phyloP scores from a whole-genome alignment of 495 filamentous ascomycete genomes.

The Penicillium lagena region DNA sequence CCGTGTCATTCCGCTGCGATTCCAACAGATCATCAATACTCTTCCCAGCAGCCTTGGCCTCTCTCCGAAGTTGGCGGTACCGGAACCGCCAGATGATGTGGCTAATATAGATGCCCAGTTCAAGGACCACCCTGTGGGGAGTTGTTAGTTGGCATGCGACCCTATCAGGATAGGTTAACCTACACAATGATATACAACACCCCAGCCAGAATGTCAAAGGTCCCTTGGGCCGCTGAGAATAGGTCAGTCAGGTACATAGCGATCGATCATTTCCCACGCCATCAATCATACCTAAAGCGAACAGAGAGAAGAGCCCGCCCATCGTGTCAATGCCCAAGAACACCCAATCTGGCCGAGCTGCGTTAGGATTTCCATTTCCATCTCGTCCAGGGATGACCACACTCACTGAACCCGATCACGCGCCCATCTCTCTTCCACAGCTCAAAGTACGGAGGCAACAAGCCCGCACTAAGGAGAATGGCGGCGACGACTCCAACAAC shows the following conservation, averaged over 20 bases:
- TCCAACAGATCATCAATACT: conserved; percentile 60
- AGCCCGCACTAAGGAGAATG: conserved; percentile 50
- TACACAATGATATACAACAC: conserved; percentile 64
- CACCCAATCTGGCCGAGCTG: conserved; percentile 35
- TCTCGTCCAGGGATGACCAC: background rate
- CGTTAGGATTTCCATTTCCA: background rate
- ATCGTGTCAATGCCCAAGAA: conserved; percentile 66
- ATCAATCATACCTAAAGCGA: conserved; percentile 53
- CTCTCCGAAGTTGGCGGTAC: conserved; percentile 51
- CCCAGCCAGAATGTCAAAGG: conserved; percentile 65
- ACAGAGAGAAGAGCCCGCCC: conserved; percentile 69
- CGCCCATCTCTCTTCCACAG: conserved; percentile 63
- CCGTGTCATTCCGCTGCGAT: background rate
- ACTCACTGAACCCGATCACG: conserved; percentile 63
- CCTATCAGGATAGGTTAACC: conserved; percentile 6
- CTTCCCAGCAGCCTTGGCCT: conserved; percentile 49
- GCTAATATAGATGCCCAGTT: conserved; percentile 62
- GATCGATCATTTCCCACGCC: background rate
- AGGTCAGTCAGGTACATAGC: background rate
- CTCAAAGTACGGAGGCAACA: conserved; percentile 68
- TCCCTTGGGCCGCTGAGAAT: conserved; percentile 53
- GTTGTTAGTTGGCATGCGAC: background rate
- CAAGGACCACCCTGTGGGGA: conserved; percentile 48
- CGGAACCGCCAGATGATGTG: conserved; percentile 63
- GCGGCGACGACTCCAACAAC: conserved; percentile 56